Base-by-base conservation (phyloP, 2,329 filamentous ascomycete genomes). In the Microdochium trichocladiopsis region DNA sequence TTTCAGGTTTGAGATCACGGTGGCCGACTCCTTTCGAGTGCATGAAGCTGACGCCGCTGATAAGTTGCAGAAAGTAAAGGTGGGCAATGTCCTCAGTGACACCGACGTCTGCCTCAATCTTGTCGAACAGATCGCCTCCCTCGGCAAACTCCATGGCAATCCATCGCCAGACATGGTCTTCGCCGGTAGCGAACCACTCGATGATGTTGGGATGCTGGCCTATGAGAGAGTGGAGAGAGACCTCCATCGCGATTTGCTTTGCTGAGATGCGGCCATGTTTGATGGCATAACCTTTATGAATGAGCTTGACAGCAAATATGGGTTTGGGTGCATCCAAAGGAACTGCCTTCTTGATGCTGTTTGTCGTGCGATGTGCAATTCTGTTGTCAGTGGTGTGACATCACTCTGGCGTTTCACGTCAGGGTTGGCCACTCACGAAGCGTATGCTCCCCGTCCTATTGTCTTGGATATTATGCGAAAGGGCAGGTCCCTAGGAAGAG, bases 91-190 rank as follows among this genome's bases (percentile, higher is more conserved):
- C 90, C 68, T 95, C 85, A 6, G 87, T 83, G n/a, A 97, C 90
- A 48, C 94, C 94, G 47, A 93, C 89, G 68, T 99, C 94, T 18
- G 94, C 92, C 72, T 99, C 95, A 61, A 99, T 97, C 76, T 99
- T 99, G 82, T 99, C 94, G 69, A 99, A 99, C 8, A 99, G 78
- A 66, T 99, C 94, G 11, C 94, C 94, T 43, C 94, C 94, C 61
- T 95, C 90, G 47, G 94, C 94, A 60, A 90, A 87, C 70, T 99
- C 94, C 91, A 99, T 96, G 37, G 92, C 93, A 61, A 99, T 96
- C 94, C 94, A 99, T 60, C 88, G 83, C 93, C 94, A 99, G 18
- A 86, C 73, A 0, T 77, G 64, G 66, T 99, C 92, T 68, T 96
- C 90, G 51, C 91, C 93, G 2, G 86, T 88, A 43, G 87, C 86